These are phyloP conservation scores for Mitosporidium daphniae DNA, from an alignment of 371 early-diverging fungal genomes.

Conservation along the genomic window DNA sequence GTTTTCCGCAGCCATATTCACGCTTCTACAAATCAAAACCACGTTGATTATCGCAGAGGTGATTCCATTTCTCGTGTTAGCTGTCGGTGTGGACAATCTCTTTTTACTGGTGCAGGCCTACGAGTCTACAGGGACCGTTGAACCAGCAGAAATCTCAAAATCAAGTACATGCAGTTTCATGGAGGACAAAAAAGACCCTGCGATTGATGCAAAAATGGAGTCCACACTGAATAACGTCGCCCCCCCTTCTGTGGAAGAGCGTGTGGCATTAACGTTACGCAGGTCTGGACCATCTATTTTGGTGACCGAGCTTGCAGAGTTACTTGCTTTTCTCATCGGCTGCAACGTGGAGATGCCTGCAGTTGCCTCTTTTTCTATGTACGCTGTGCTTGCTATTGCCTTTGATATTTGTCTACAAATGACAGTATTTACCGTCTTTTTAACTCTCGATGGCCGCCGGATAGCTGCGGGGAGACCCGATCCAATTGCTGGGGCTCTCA, in stretches of 20 bases:
- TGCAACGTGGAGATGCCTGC: slow-evolving; percentile 30
- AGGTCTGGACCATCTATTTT: slow-evolving; percentile 28
- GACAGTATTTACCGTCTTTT: slow-evolving; percentile 21
- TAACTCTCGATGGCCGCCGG: slow-evolving; percentile 24
- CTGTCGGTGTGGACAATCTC: slow-evolving; percentile 36
- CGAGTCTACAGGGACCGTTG: no score
- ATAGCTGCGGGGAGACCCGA: no score
- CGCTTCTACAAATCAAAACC: slow-evolving; percentile 16
- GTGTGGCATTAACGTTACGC: slow-evolving; percentile 13
- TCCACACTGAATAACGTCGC: no score
- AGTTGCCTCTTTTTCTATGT: slow-evolving; percentile 26
- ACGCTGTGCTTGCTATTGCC: slow-evolving; percentile 26
- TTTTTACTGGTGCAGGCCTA: slow-evolving; percentile 28
- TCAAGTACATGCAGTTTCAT: no score
- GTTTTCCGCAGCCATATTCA: neutral
- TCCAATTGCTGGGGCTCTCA: no score
- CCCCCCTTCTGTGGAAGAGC: slow-evolving; percentile 2
- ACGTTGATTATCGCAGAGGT: slow-evolving; percentile 36
- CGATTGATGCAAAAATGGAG: no score
- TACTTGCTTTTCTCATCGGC: slow-evolving; percentile 26
- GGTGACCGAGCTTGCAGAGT: slow-evolving; percentile 20
- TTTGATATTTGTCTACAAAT: slow-evolving; percentile 27
- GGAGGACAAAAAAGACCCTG: no score
- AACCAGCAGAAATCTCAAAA: no score
- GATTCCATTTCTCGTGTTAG: slow-evolving; percentile 32